A percentile compares a stretch with the other conserved stretches of the same genome.
phyloP scores from a whole-genome alignment of 2,329 filamentous ascomycete genomes.

The Pezizomycotina sp. region DNA sequence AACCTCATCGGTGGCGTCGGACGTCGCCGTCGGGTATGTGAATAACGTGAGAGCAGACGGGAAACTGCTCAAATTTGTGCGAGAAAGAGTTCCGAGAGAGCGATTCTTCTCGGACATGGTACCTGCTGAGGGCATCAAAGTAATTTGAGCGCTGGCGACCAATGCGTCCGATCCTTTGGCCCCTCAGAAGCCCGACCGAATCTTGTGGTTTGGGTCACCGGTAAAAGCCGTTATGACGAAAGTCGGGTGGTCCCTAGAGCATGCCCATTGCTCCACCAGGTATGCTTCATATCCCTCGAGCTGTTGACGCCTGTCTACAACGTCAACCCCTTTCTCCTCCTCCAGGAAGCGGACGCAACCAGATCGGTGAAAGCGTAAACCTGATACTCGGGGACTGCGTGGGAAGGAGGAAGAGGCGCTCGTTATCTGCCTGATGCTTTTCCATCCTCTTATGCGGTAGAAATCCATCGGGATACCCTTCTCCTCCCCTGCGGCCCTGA shows the following conservation, averaged over 20 bases:
- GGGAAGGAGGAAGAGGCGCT: too few relatives aligned
- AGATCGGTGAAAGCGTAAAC: too few relatives aligned
- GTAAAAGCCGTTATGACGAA: slow-evolving; percentile 88
- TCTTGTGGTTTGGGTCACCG: slow-evolving; percentile 60
- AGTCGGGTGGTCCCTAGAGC: slow-evolving; percentile 75
- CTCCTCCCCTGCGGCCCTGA: too few relatives aligned
- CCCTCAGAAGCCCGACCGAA: slow-evolving; percentile 67
- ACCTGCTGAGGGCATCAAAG: slow-evolving; percentile 70
- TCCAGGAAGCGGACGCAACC: slow-evolving; percentile 59
- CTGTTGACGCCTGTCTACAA: slow-evolving; percentile 53
- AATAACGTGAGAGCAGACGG: slow-evolving; percentile 89
- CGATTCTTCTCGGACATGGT: slow-evolving; percentile 73
- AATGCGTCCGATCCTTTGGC: slow-evolving; percentile 59
- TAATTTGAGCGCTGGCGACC: slow-evolving; percentile 68
- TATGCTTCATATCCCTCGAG: slow-evolving; percentile 83
- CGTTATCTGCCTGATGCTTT: too few relatives aligned
- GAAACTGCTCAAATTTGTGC: slow-evolving; percentile 84
- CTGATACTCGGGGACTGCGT: too few relatives aligned
- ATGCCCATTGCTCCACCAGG: slow-evolving; percentile 93
- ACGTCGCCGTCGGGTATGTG: slow-evolving; percentile 75
- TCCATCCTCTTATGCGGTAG: too few relatives aligned
- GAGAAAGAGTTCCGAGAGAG: slow-evolving; percentile 67
- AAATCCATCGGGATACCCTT: too few relatives aligned
- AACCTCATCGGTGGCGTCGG: slow-evolving; percentile 55
- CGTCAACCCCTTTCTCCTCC: slow-evolving; percentile 59